These are phyloP conservation scores for Mycogone perniciosa DNA, from an alignment of 2,329 filamentous ascomycete species.

Conservation along the genomic window DNA sequence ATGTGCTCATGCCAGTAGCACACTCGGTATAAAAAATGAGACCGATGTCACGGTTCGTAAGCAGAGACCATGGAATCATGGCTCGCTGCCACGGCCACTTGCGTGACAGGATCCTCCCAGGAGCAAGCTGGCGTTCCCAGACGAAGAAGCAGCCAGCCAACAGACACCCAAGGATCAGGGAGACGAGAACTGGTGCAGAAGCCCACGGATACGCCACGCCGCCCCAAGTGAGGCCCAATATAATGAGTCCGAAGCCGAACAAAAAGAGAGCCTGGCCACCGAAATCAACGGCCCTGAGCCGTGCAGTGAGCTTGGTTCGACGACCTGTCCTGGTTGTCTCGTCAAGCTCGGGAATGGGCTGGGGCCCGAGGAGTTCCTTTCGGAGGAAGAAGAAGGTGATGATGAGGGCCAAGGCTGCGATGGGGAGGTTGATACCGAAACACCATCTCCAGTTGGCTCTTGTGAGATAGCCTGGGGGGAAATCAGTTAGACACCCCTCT, in stretches of 20 bases:
- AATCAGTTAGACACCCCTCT: neutral
- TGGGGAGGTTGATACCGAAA: slow-evolving; percentile 57
- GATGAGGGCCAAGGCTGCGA: slow-evolving; percentile 45
- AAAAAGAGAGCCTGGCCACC: slow-evolving; percentile 53
- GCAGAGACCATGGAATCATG: slow-evolving; percentile 58
- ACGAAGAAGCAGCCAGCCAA: slow-evolving; percentile 37
- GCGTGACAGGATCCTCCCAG: slow-evolving; percentile 39
- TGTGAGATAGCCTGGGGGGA: slow-evolving; percentile 40
- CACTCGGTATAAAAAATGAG: slow-evolving; percentile 59
- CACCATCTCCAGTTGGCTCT: slow-evolving; percentile 58
- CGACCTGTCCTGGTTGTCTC: slow-evolving; percentile 30
- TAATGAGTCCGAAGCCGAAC: slow-evolving; percentile 45
- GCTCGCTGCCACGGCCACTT: slow-evolving; percentile 49
- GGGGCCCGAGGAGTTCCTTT: slow-evolving; percentile 50
- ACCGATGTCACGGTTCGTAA: slow-evolving; percentile 50
- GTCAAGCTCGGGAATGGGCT: slow-evolving; percentile 40
- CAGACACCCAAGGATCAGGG: slow-evolving; percentile 40
- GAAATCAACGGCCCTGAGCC: slow-evolving; percentile 49
- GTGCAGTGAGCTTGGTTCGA: slow-evolving; percentile 31
- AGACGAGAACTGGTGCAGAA: slow-evolving; percentile 41
- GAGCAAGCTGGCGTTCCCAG: slow-evolving; percentile 50
- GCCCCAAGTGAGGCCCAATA: slow-evolving; percentile 51
- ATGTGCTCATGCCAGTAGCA: slow-evolving; percentile 50
- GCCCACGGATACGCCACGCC: slow-evolving; percentile 48
- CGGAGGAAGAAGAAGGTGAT: slow-evolving; percentile 51